These are phyloP conservation scores for Wickerhamiella allomyrinae DNA, from an alignment of 805 yeast genomes.

Conservation along the genomic window DNA sequence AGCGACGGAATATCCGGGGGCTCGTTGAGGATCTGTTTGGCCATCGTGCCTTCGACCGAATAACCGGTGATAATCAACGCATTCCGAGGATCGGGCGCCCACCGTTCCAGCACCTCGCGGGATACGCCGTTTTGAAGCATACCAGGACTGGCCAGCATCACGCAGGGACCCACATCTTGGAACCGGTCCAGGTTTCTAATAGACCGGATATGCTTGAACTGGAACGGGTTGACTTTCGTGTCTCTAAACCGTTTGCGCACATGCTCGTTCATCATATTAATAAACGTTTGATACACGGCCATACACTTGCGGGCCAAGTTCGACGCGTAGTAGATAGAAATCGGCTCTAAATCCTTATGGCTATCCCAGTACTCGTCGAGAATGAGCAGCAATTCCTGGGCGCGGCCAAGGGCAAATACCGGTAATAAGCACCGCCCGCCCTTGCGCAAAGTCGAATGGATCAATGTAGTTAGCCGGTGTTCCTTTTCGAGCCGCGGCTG, in stretches of 20 bases:
- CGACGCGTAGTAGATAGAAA: conserved; percentile 83
- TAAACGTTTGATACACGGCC: conserved; percentile 93
- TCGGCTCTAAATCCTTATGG: conserved; percentile 66
- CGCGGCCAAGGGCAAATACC: conserved; percentile 91
- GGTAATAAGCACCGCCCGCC: conserved; percentile 92
- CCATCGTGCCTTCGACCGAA: conserved; percentile 97
- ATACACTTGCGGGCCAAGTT: conserved; percentile 88
- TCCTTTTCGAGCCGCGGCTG: conserved; percentile 84
- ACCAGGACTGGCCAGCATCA: conserved; percentile 94
- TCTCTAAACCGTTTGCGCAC: conserved; percentile 64
- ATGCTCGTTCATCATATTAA: conserved; percentile 92
- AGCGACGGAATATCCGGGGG: conserved; percentile 82
- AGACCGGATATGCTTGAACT: conserved; percentile 71
- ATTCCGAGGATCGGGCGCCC: conserved; percentile 96
- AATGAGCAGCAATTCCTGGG: conserved; percentile 82
- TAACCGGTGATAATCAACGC: conserved; percentile 86
- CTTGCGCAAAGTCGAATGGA: conserved; percentile 67
- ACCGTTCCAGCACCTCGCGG: conserved; percentile 75
- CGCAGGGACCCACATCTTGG: conserved; percentile 91
- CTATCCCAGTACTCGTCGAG: conserved; percentile 90
- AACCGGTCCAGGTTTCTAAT: conserved; percentile 67
- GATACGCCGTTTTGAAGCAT: conserved; percentile 96
- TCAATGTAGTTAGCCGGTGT: conserved; percentile 58
- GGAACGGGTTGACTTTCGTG: conserved; percentile 76
- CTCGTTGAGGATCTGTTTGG: conserved; percentile 73